Evolutionary conservation across 345 rosid genomes (phyloP), one percentile per base, ranked within the genome.

Genomic region (Litchi chinensis): DNA sequence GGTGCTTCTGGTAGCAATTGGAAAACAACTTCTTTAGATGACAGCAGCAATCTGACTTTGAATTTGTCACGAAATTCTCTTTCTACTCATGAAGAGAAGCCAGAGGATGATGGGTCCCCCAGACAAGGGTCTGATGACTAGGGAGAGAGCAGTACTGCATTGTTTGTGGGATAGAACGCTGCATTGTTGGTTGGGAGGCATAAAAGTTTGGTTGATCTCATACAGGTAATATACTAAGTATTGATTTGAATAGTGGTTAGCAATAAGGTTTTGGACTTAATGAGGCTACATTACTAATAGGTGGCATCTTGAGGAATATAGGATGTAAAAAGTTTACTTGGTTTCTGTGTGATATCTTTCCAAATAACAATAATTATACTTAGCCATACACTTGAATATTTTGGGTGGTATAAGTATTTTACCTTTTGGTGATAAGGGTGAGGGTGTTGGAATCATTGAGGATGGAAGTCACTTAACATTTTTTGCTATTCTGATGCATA

Each of bases 131-230:
- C 76, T 10, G 76, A 84, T 48, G 57, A 71, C 6, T 19, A 59
- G 77, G 63, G 28, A 69, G 87, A 85, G 24, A 77, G 71, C 65
- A 64, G 76, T 43, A 41, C 50, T 28, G 79, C 70, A 39, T 73
- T 82, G 74, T 78, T 80, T 60, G 28, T 60, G 2, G n/a, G n/a
- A 71, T 87, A 86, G 48, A 77, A 78, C 57, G 56, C 71, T 44
- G 80, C 78, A 86, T 82, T 89, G 66, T 84, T 88, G 69, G 72
- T 85, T 21, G 91, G 87, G 65, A 89, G 90, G 16, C 97, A 88
- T 86, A 95, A 93, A 85, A 93, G 93, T 87, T 85, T 95, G 65
- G 97, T 94, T 76, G 97, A 92, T 86, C 83, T 93, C 59, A 91
- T 95, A 83, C 98, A 95, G 95, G 99, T 95, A 87, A 57, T 62